Conservation (phyloP, 2,329 filamentous ascomycete genomes). For the Colletotrichum incanum region DNA sequence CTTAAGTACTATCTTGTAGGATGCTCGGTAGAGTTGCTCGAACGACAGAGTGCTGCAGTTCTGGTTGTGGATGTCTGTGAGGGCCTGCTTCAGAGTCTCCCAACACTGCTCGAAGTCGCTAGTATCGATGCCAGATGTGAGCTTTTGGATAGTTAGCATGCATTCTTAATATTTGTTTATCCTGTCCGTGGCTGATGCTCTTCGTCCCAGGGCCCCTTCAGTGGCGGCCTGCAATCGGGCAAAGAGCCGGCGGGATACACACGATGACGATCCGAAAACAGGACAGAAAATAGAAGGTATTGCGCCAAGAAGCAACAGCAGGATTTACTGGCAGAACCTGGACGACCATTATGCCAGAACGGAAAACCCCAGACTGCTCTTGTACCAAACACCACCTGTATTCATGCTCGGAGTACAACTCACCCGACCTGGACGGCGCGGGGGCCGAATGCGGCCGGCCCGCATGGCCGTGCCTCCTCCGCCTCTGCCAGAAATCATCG, state of each 20-base stretch:
- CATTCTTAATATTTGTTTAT: neutral
- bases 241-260: no score
- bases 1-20: conserved; percentile 93
- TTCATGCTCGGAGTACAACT: conserved; percentile 46
- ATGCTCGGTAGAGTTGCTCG: conserved; percentile 93
- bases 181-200: neutral
- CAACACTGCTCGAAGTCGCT: conserved; percentile 91
- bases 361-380: neutral
- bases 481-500: conserved; percentile 67
- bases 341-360: neutral
- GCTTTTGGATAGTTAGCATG: conserved; percentile 18
- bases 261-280: neutral
- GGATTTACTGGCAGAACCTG: neutral
- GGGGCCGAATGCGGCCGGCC: conserved; percentile 59
- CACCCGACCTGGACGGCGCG: conserved; percentile 61
- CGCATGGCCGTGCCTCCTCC: conserved; percentile 55
- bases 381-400: neutral
- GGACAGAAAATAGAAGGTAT: no score
- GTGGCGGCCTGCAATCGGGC: neutral
- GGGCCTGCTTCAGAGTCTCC: conserved; percentile 81
- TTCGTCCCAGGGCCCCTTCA: neutral
- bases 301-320: no score
- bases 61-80: conserved; percentile 91
- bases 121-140: conserved; percentile 59
- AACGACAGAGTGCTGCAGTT: conserved; percentile 93